Evolutionary conservation across 352 stramenopile genomes (phyloP).

Genomic region (Achlya hypogyna): DNA sequence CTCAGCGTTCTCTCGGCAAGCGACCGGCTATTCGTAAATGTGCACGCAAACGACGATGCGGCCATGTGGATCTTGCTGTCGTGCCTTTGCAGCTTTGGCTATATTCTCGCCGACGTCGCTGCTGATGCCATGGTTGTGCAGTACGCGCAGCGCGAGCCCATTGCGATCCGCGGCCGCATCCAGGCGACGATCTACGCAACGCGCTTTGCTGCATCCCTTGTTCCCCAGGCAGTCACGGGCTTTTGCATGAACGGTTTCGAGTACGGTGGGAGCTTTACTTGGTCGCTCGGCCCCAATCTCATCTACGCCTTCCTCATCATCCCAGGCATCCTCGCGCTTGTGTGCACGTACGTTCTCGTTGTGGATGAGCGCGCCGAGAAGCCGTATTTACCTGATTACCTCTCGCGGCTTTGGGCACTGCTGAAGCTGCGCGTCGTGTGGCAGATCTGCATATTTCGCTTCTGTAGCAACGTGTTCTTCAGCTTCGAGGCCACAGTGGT

Average conservation of each 20-base stretch:
- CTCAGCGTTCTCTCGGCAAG: conserved; percentile 22
- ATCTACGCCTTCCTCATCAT: conserved; percentile 26
- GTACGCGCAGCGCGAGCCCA: background rate
- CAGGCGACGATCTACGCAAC: conserved; percentile 5
- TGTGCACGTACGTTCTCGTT: background rate
- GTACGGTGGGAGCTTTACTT: conserved; percentile 39
- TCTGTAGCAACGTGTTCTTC: conserved; percentile 38
- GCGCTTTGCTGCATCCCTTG: background rate
- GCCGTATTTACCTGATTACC: conserved; percentile 21
- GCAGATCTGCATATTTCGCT: conserved; percentile 39
- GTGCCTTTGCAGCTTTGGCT: conserved; percentile 6
- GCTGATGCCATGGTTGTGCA: conserved; percentile 7
- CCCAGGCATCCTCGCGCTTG: background rate
- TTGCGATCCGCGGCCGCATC: background rate
- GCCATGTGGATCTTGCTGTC: background rate
- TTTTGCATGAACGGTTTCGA: conserved; percentile 35
- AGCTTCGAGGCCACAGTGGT: conserved; percentile 33
- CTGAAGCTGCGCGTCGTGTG: conserved; percentile 43
- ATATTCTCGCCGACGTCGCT: conserved; percentile 1
- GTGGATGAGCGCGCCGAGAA: background rate
- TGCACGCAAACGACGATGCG: background rate
- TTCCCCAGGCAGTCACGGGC: conserved; percentile 19
- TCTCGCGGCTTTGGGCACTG: conserved; percentile 42
- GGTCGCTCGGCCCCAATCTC: conserved; percentile 37
- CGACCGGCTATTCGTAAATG: background rate